Evolutionary conservation across 306 rosid species (phyloP), one percentile per base, ranked within the genome.

Genomic region (Gastrolobium villosum): DNA sequence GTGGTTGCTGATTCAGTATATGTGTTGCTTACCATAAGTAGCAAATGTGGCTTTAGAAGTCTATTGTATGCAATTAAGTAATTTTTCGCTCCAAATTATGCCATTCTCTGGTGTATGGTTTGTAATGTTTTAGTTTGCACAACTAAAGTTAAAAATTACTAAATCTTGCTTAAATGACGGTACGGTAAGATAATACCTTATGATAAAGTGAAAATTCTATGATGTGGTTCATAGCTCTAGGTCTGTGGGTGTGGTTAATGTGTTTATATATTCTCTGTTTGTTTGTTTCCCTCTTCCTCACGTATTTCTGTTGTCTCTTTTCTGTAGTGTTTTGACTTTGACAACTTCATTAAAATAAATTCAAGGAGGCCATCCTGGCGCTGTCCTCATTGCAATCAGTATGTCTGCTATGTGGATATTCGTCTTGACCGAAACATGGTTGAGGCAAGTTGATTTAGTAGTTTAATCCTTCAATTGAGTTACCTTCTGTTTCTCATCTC

Each of bases 381-480:
- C 85, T 96, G 99, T 83, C 99, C 99, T 44, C 96, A 88, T 84
- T 96, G 99, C 85, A 91, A 84, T 83, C 98, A 89, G 84, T 45
- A 0, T 77, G 90, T 96, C 64, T 85, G 93, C 88, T 96, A 86
- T 86, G 60, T 67, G 67, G 94, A 93, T 68, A 85, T 96, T 73
- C 87, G 93, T 66, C 78, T 90, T 36, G 99, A 96, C 79, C 89
- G 83, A 60, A 86, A 91, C 77, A 96, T 96, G 93, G 88, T 81
- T 20, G 91, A 96, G 97, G 99, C 79, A 84, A 88, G 97, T 89
- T 65, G 54, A 74, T 80, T 69, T 72, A 54, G 55, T 77, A 85
- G 48, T 78, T 59, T 46, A 53, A 39, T 81, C 65, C 78, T 78
- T 62, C 56, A 78, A 13, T 74, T 45, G 28, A 37, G 78, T 70